A percentile compares a stretch with the other conserved stretches of the same genome.
These are phyloP conservation scores for Lolium multiflorum DNA, from an alignment of 176 grass and related monocot species.

Conservation along the genomic window DNA sequence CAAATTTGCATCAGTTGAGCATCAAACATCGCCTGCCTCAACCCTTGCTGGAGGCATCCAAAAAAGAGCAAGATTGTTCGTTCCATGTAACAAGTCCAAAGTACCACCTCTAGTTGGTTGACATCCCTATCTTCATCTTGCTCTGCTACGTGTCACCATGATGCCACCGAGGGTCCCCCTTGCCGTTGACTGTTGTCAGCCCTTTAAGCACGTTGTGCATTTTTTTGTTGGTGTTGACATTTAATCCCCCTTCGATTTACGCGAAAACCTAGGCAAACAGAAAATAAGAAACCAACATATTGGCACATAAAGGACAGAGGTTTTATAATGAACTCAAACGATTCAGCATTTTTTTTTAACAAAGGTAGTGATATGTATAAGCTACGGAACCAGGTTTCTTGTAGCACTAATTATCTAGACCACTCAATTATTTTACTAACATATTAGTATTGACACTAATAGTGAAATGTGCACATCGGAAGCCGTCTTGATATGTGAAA, in stretches of 20 bases:
- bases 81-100: neutral
- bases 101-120: neutral
- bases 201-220: neutral
- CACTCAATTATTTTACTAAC: neutral
- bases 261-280: neutral
- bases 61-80: neutral
- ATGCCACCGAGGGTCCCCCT: neutral
- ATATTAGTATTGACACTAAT: constrained; percentile 1
- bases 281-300: neutral
- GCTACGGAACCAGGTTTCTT: constrained; percentile 1
- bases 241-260: neutral
- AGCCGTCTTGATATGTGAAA: neutral
- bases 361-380: neutral
- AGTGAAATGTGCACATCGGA: neutral
- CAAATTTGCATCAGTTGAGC: neutral
- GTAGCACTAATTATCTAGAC: neutral
- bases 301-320: neutral
- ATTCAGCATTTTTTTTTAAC: neutral
- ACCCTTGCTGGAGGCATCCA: neutral
- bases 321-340: neutral
- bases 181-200: neutral
- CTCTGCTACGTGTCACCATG: constrained; percentile 2
- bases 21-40: neutral
- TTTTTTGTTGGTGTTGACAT: neutral
- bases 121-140: neutral